Conservation (phyloP, 257 asterid genomes). For the Anisodus acutangulus region DNA sequence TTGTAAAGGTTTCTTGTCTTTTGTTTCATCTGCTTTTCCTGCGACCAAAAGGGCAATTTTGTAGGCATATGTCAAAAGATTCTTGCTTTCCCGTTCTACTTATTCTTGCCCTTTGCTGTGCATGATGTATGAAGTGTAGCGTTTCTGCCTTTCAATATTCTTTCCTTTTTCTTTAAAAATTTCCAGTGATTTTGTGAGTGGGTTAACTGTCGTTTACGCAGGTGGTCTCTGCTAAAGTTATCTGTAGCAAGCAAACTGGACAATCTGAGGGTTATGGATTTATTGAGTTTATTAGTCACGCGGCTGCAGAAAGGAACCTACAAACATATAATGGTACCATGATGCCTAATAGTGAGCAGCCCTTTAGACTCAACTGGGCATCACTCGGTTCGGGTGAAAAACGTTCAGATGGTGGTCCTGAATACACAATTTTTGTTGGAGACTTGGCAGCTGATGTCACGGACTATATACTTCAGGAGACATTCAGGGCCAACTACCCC, state of each 20-base stretch:
- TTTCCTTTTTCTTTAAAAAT: too few relatives aligned
- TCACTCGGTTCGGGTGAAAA: constrained; percentile 92
- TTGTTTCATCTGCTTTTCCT: neutral
- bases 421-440: constrained; percentile 85
- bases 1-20: neutral
- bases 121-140: neutral
- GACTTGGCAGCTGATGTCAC: constrained; percentile 96
- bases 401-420: constrained; percentile 73
- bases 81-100: neutral
- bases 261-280: constrained; percentile 94
- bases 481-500: constrained; percentile 71
- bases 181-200: neutral
- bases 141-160: neutral
- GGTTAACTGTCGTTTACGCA: constrained; percentile 31
- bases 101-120: neutral
- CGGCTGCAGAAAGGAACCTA: constrained; percentile 81
- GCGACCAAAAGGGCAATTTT: neutral
- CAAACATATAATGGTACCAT: constrained; percentile 67
- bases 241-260: constrained; percentile 78
- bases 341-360: constrained; percentile 82
- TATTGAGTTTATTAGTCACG: constrained; percentile 77
- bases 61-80: neutral
- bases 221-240: constrained; percentile 77
- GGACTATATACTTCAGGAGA: constrained; percentile 86
- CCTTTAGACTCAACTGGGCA: constrained; percentile 92